A percentile compares a stretch with the other conserved stretches of the same genome.
These are phyloP conservation scores for Aristolochia contorta DNA, from an alignment of 164 flowering plant genomes.

Conservation along the genomic window DNA sequence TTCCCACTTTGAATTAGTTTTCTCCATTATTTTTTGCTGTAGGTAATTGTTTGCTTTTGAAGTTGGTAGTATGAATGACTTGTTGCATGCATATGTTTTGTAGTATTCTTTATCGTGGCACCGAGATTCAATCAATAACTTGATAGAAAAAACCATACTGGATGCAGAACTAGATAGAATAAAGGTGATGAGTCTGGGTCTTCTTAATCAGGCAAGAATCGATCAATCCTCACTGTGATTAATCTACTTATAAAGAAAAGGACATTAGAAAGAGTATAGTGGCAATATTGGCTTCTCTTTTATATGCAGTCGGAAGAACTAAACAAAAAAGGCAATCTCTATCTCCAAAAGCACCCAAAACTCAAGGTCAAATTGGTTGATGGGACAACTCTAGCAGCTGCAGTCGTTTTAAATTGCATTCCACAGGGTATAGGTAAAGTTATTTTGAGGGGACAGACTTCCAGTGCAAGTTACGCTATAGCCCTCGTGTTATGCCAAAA, in stretches of 20 bases:
- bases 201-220: conserved; percentile 54
- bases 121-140: conserved; percentile 28
- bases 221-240: too few relatives aligned
- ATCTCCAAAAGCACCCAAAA: conserved; percentile 34
- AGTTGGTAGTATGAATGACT: too few relatives aligned
- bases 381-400: conserved; percentile 61
- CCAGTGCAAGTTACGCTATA: conserved; percentile 33
- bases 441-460: conserved; percentile 29
- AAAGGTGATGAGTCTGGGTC: conserved; percentile 57
- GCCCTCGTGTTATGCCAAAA: conserved; percentile 33
- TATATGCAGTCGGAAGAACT: conserved; percentile 43
- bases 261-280: too few relatives aligned
- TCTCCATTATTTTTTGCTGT: too few relatives aligned
- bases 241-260: too few relatives aligned
- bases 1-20: too few relatives aligned
- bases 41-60: too few relatives aligned
- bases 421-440: conserved; percentile 52
- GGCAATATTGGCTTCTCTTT: neutral
- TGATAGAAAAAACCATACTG: conserved; percentile 59
- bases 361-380: conserved; percentile 55
- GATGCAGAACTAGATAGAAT: conserved; percentile 47
- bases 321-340: conserved; percentile 52
- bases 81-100: conserved; percentile 6
- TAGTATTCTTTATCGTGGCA: conserved; percentile 37
- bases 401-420: conserved; percentile 44